These are phyloP conservation scores for Trichoderma erinaceum DNA, from an alignment of 495 filamentous ascomycete species.

Conservation along the genomic window DNA sequence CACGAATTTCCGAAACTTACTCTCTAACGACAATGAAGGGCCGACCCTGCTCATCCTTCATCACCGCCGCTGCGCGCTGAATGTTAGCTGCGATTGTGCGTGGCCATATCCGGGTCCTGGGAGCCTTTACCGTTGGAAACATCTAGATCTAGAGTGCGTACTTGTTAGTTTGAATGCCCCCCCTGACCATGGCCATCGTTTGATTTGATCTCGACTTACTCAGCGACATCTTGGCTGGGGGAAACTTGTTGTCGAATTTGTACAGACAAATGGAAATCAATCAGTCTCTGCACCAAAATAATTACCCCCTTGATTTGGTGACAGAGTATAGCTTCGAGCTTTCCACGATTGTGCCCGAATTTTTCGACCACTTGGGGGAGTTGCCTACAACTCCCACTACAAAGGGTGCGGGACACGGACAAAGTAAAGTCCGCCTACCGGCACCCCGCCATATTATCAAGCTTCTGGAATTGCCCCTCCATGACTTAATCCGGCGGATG, in stretches of 20 bases:
- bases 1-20: slow-evolving; percentile 48
- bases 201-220: slow-evolving; percentile 31
- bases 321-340: slow-evolving; percentile 10
- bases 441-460: slow-evolving; percentile 12
- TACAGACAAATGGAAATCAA: background rate
- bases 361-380: slow-evolving; percentile 8
- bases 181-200: background rate
- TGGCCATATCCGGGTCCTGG: background rate
- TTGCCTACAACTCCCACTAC: background rate
- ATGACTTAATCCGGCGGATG: background rate
- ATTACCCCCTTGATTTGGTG: background rate
- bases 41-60: slow-evolving; percentile 87
- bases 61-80: slow-evolving; percentile 40
- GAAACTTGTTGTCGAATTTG: slow-evolving; percentile 5
- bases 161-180: slow-evolving; percentile 27
- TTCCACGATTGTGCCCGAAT: slow-evolving; percentile 9
- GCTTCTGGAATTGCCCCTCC: slow-evolving; percentile 2
- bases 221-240: slow-evolving; percentile 40
- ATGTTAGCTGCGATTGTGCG: background rate
- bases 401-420: slow-evolving; percentile 12
- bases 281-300: slow-evolving; percentile 1
- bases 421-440: slow-evolving; percentile 7
- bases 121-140: slow-evolving; percentile 42
- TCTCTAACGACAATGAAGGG: slow-evolving; percentile 98
- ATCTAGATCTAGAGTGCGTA: slow-evolving; percentile 37